These are phyloP conservation scores for Naganishia liquefaciens DNA, from an alignment of 1,284 basidiomycete species.

Conservation along the genomic window DNA sequence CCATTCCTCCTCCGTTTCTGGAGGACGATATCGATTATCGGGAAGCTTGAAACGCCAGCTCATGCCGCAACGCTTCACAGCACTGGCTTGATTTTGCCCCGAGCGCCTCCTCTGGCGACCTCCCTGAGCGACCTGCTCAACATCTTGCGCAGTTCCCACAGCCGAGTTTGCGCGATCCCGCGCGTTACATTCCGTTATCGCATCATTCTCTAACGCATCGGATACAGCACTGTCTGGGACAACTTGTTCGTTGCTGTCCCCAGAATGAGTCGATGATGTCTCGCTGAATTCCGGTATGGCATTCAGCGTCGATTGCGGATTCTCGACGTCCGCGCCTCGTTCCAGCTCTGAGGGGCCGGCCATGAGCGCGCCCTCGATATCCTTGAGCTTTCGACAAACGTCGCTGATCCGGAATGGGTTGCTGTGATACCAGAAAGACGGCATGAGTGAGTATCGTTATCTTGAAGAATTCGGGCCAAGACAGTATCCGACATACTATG, in stretches of 20 bases:
- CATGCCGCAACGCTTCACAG: not conserved
- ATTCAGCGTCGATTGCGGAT: not conserved
- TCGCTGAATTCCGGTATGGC: not conserved
- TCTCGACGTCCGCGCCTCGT: not conserved
- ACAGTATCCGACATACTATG: not conserved
- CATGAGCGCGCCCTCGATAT: not conserved
- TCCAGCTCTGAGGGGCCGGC: not conserved
- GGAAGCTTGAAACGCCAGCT: constrained; percentile 2
- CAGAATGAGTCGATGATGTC: not conserved
- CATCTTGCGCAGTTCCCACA: not conserved
- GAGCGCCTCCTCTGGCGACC: not conserved
- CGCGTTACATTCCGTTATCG: too few relatives aligned
- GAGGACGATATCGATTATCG: constrained; percentile 21
- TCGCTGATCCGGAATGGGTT: too few relatives aligned
- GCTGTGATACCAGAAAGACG: too few relatives aligned
- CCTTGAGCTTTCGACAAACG: not conserved
- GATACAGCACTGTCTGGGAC: too few relatives aligned
- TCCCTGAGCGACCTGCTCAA: not conserved
- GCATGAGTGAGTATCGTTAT: too few relatives aligned
- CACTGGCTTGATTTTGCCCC: too few relatives aligned
- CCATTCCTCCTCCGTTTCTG: constrained; percentile 39
- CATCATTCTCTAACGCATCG: too few relatives aligned
- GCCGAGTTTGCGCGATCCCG: too few relatives aligned
- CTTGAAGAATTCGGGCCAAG: not conserved
- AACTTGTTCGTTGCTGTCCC: too few relatives aligned